These are phyloP conservation scores for Anisogramma anomala DNA, from an alignment of 2,329 filamentous ascomycete species.

Conservation along the genomic window DNA sequence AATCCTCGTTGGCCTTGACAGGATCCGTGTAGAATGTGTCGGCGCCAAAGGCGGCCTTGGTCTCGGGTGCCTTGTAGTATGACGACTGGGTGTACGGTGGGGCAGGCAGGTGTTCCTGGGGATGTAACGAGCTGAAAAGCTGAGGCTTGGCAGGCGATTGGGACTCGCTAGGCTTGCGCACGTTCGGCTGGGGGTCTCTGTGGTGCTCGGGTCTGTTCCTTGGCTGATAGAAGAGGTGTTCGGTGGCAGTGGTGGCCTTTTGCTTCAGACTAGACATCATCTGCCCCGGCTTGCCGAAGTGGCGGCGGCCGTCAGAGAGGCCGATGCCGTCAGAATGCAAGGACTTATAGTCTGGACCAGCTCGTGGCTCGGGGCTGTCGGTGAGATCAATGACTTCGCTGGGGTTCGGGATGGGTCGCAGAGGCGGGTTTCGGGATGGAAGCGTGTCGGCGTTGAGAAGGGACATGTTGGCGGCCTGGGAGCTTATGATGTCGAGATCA, in stretches of 20 bases:
- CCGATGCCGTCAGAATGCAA: constrained; percentile 4
- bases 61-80: constrained; percentile 7
- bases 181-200: constrained; percentile 35
- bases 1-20: constrained; percentile 58
- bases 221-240: constrained; percentile 38
- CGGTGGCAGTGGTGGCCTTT: constrained; percentile 32
- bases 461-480: constrained; percentile 20
- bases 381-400: constrained; percentile 23
- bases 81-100: constrained; percentile 24
- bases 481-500: constrained; percentile 25
- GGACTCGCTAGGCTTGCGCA: constrained; percentile 27
- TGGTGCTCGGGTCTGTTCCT: constrained; percentile 48
- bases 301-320: constrained; percentile 21
- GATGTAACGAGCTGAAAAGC: constrained; percentile 35
- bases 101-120: constrained; percentile 19
- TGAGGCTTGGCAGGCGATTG: constrained; percentile 24
- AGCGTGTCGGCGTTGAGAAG: constrained; percentile 9
- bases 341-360: constrained; percentile 3
- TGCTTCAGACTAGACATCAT: constrained; percentile 41
- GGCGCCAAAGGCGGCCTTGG: constrained; percentile 24
- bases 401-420: constrained; percentile 26
- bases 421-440: constrained; percentile 22
- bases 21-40: constrained; percentile 56
- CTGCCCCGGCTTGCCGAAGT: constrained; percentile 30
- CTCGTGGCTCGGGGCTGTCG: constrained; percentile 18